These are phyloP conservation scores for Mortierella sp. DNA, from an alignment of 371 early-diverging fungal genomes.

Conservation along the genomic window DNA sequence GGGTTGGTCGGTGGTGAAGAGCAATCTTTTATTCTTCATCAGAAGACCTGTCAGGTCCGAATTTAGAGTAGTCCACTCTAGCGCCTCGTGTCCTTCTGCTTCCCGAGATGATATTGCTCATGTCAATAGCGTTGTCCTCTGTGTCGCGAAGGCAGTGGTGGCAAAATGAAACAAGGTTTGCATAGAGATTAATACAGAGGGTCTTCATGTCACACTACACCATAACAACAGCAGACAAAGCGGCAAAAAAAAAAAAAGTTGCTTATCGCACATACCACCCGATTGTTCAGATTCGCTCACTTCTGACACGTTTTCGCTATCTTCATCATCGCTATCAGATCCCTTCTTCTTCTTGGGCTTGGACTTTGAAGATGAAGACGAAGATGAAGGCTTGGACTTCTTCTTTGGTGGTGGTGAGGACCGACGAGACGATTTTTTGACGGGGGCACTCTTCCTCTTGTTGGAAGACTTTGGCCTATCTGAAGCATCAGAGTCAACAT, in stretches of 20 bases:
- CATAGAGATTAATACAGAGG: not conserved
- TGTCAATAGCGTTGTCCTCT: slow-evolving; percentile 74
- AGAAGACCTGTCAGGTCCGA: slow-evolving; percentile 73
- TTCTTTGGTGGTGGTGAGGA: slow-evolving; percentile 50
- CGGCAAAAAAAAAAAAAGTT: not conserved
- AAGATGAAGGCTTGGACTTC: slow-evolving; percentile 26
- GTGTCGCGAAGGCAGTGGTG: not conserved
- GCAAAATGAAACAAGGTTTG: not conserved
- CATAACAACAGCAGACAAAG: not conserved
- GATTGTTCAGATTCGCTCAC: slow-evolving; percentile 54
- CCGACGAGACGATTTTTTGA: slow-evolving; percentile 28
- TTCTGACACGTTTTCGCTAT: slow-evolving; percentile 56
- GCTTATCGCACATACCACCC: slow-evolving; percentile 28
- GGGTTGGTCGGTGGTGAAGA: not conserved
- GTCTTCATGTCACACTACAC: not conserved
- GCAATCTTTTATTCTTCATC: slow-evolving; percentile 58
- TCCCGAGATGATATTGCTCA: slow-evolving; percentile 70
- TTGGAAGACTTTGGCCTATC: slow-evolving; percentile 40
- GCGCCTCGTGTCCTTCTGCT: slow-evolving; percentile 80
- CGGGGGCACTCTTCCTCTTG: slow-evolving; percentile 22
- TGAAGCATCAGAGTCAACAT: slow-evolving; percentile 55
- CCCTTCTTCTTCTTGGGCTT: slow-evolving; percentile 52
- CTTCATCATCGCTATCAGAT: slow-evolving; percentile 59
- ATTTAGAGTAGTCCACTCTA: slow-evolving; percentile 78
- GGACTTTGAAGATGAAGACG: slow-evolving; percentile 38